Base-by-base conservation (phyloP, 2,329 filamentous ascomycete species). In the Orbilia oligospora region DNA sequence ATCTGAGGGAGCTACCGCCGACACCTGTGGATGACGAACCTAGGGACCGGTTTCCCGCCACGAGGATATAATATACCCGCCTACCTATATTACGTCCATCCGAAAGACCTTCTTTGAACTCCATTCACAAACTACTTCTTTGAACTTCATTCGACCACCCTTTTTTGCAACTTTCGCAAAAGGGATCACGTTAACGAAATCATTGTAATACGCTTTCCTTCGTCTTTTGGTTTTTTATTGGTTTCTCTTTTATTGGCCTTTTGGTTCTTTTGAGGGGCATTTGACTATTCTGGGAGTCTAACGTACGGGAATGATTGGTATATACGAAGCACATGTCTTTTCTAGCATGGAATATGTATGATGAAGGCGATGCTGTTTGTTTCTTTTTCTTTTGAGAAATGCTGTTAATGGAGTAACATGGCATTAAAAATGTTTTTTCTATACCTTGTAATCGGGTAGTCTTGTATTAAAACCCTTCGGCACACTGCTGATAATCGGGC, bases 1-100 rank as follows among this genome's bases (percentile, higher is more conserved):
- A 64, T 30, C 53, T 78, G 18, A 36, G 75, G 30, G 75, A 78
- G 20, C 24, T 78, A 20, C 75, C 75, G 44, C 75, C 75, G 22
- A 71, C 68, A n/a, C 75, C 75, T 6, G 75, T 78, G 22, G 68
- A 78, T 12, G 75, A 78, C 16, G 68, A 65, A 20, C 63, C 63
- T 4, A 69, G 68, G 38, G 63, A 68, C 22, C 22, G 68, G 44
- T 78, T 78, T 22, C 75, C 75, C 0, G 68, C 75, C 9, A 69
- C 68, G n/a, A 68, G 75, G 24, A 78, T 78, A 72, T 67, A 56
- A 36, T 30, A 8, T 3, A 77, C 1, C 63, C 22, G 10, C n/a
- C 63, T 12, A 41, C 16, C 38, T 41, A 41, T 38, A 44, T 18
- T 18, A n/a, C 41, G 16, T 46, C 8, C 44, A 51, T 5, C 18